phyloP scores from a whole-genome alignment of 129 eudicot genomes.

The Lactuca saligna region DNA sequence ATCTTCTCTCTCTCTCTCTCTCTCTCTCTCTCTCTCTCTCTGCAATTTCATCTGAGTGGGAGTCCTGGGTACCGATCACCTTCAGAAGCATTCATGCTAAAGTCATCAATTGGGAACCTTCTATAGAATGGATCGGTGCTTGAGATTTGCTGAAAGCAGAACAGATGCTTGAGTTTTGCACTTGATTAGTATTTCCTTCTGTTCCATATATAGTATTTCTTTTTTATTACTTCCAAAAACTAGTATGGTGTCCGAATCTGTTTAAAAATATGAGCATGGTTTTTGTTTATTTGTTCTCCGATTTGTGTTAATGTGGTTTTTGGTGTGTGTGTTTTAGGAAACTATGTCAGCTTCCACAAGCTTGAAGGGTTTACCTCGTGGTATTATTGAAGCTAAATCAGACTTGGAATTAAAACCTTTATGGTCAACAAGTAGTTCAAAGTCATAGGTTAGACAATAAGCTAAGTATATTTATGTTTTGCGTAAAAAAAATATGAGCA shows the following conservation, averaged over 20 bases:
- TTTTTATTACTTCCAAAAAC: too few relatives aligned
- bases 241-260: not conserved
- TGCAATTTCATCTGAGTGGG: too few relatives aligned
- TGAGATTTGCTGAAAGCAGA: too few relatives aligned
- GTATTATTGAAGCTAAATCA: conserved; percentile 75
- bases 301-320: conserved; percentile 8
- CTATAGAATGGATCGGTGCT: too few relatives aligned
- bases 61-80: too few relatives aligned
- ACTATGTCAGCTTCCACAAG: conserved; percentile 36
- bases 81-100: too few relatives aligned
- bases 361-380: conserved; percentile 76
- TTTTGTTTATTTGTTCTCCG: not conserved
- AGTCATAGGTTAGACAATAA: conserved; percentile 51
- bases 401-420: conserved; percentile 86
- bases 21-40: too few relatives aligned
- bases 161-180: too few relatives aligned
- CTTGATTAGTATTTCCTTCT: too few relatives aligned
- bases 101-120: too few relatives aligned
- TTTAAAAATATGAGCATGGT: not conserved
- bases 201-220: too few relatives aligned
- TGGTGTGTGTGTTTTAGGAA: conserved; percentile 42
- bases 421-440: conserved; percentile 73
- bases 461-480: not conserved
- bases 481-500: not conserved
- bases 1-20: too few relatives aligned